Base-by-base conservation (phyloP, 495 filamentous ascomycete genomes). In the Trichocladium uniseriatum region DNA sequence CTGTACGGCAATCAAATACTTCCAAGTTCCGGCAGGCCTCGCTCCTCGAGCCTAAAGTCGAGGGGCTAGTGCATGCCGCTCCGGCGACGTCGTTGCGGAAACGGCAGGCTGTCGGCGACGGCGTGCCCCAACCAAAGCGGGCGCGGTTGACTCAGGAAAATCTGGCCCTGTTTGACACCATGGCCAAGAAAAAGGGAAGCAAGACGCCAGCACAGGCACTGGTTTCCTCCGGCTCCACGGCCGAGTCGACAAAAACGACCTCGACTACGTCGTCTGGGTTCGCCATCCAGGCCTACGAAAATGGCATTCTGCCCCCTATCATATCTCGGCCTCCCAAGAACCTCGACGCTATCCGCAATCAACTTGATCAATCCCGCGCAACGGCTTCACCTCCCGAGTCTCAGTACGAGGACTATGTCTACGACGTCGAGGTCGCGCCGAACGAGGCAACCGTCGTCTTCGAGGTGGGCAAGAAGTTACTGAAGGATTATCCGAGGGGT, bases 231-330 rank as follows among this genome's bases (percentile, higher is more conserved):
- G 24, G 58, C 24, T 45, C 57, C 43, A 36, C 57, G 49, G 38
- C 4, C 52, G 50, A 51, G 32, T 28, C 39, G 20, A 53, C 50
- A 24, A 62, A 60, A 52, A 58, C 54, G 43, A 24, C 34, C 21
- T 62, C 56, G 36, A 61, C 60, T 45, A 60, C 55, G 24, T 19
- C 60, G 42, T 53, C 63, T 40, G 56, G 56, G 5, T 61, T 62
- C 43, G 58, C 51, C 22, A 38, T 47, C 52, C 45, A 57, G 43
- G 60, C 63, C 49, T 28, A 32, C 3, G 56, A 61, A 24, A 65
- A 65, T 43, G 57, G 60, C 45, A 59, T 61, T 13, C 58, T 63
- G 39, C 50, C 24, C 56, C 49, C 1, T 8, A 8, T 5, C 4
- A 35, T 40, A n/a, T 63, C 60, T 18, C 55, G 49, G 51, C 58